Evolutionary conservation across 768 basidiomycete genomes (phyloP).

Genomic region (Podaxis sp.): DNA sequence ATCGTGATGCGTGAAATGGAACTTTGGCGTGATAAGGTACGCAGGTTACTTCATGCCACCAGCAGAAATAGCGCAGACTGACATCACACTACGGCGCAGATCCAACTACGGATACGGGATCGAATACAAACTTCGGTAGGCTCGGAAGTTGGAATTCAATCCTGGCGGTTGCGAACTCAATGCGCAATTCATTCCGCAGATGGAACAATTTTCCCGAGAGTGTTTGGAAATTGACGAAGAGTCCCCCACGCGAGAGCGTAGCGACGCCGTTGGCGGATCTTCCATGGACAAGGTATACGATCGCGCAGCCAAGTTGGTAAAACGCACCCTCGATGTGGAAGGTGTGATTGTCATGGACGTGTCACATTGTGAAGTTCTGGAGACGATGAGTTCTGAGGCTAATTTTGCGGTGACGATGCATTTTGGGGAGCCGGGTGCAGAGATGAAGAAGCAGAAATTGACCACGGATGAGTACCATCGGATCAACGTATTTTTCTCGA

Average conservation of each 20-base stretch:
- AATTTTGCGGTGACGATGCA: slow-evolving; percentile 67
- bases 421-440: slow-evolving; percentile 53
- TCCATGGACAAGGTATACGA: slow-evolving; percentile 89
- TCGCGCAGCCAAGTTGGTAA: slow-evolving; percentile 85
- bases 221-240: slow-evolving; percentile 86
- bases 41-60: slow-evolving; percentile 1
- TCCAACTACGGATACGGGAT: slow-evolving; percentile 86
- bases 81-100: slow-evolving; percentile 35
- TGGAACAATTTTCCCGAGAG: slow-evolving; percentile 95
- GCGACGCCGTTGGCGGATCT: slow-evolving; percentile 31
- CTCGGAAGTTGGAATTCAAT: background rate
- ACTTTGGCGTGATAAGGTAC: slow-evolving; percentile 88
- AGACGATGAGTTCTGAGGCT: slow-evolving; percentile 59
- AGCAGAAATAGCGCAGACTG: background rate
- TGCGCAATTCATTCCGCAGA: slow-evolving; percentile 36
- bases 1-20: slow-evolving; percentile 96
- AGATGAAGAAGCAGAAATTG: slow-evolving; percentile 51
- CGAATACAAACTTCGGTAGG: slow-evolving; percentile 85
- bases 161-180: background rate
- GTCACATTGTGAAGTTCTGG: slow-evolving; percentile 83
- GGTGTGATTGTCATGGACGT: slow-evolving; percentile 92
- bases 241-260: slow-evolving; percentile 27
- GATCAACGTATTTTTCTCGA: slow-evolving; percentile 72
- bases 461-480: slow-evolving; percentile 68
- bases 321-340: slow-evolving; percentile 87